Evolutionary conservation across 192 early-diverging fungal genomes (phyloP).

Genomic region (Coemansia sp.): DNA sequence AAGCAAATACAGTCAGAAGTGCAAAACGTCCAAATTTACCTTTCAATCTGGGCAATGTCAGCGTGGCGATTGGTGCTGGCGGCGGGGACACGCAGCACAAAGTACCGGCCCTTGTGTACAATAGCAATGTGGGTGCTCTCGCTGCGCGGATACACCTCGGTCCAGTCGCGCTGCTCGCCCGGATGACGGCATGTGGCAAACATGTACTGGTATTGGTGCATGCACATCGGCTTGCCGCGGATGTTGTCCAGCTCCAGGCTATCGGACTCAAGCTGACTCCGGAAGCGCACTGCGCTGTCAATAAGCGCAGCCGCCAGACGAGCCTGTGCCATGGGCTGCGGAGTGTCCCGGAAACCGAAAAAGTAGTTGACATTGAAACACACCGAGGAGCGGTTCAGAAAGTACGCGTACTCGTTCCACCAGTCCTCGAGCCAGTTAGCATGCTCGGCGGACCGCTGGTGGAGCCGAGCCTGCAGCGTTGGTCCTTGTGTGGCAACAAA

Average conservation of each 20-base stretch:
- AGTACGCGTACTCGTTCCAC: constrained; percentile 58
- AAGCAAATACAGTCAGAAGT: neutral
- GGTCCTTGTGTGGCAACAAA: constrained; percentile 54
- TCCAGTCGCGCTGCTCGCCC: constrained; percentile 62
- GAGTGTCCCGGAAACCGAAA: constrained; percentile 54
- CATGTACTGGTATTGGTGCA: constrained; percentile 81
- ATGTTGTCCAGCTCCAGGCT: constrained; percentile 69
- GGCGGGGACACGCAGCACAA: constrained; percentile 58
- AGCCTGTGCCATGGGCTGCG: constrained; percentile 35
- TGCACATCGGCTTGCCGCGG: constrained; percentile 68
- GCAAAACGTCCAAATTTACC: constrained; percentile 19
- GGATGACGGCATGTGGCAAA: constrained; percentile 83
- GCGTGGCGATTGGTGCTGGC: constrained; percentile 15
- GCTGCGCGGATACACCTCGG: constrained; percentile 59
- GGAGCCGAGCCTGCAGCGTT: constrained; percentile 52
- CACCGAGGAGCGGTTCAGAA: constrained; percentile 52
- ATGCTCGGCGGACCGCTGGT: constrained; percentile 33
- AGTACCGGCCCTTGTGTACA: constrained; percentile 77
- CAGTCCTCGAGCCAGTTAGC: constrained; percentile 55
- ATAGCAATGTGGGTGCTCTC: constrained; percentile 74
- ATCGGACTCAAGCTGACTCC: constrained; percentile 58
- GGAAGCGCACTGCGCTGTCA: constrained; percentile 63
- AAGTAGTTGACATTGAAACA: constrained; percentile 56
- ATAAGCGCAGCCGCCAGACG: constrained; percentile 64
- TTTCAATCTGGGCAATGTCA: constrained; percentile 56